Percentiles rank a stretch among this genome's conserved stretches.
Evolutionary conservation across 345 rosid species (phyloP).

Genomic region (Eucalyptus polyanthemos): DNA sequence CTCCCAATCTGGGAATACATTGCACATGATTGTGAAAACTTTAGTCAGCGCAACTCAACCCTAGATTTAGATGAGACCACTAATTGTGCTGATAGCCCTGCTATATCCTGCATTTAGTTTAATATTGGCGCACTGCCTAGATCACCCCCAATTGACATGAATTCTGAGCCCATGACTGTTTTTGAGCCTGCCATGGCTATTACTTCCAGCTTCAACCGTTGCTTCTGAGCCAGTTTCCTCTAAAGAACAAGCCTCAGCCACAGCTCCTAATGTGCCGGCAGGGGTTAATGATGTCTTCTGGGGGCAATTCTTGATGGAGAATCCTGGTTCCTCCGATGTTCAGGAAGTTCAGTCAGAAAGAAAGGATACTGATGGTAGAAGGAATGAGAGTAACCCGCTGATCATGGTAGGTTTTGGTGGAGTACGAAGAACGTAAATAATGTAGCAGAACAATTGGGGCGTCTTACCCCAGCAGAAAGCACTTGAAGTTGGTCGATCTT

Average conservation of each 20-base stretch:
- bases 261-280: constrained; percentile 22
- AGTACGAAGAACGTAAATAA: constrained; percentile 48
- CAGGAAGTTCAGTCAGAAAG: constrained; percentile 75
- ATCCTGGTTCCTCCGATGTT: constrained; percentile 61
- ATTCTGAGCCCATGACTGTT: constrained; percentile 29
- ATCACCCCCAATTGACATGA: constrained; percentile 75
- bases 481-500: constrained; percentile 12
- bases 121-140: constrained; percentile 26
- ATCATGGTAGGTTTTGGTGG: constrained; percentile 59
- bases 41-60: constrained; percentile 9
- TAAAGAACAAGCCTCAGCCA: constrained; percentile 8
- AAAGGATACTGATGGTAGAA: constrained; percentile 35
- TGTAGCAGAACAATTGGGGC: constrained; percentile 67
- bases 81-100: constrained; percentile 60
- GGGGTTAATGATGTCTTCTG: constrained; percentile 90
- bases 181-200: neutral
- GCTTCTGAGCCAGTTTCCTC: constrained; percentile 18
- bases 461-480: constrained; percentile 72
- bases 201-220: constrained; percentile 1
- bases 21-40: constrained; percentile 16
- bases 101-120: constrained; percentile 34
- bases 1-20: constrained; percentile 63
- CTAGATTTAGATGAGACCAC: constrained; percentile 64
- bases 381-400: constrained; percentile 27
- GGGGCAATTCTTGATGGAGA: constrained; percentile 95